Evolutionary conservation across 306 rosid species (phyloP).

Genomic region (Prunus mume): DNA sequence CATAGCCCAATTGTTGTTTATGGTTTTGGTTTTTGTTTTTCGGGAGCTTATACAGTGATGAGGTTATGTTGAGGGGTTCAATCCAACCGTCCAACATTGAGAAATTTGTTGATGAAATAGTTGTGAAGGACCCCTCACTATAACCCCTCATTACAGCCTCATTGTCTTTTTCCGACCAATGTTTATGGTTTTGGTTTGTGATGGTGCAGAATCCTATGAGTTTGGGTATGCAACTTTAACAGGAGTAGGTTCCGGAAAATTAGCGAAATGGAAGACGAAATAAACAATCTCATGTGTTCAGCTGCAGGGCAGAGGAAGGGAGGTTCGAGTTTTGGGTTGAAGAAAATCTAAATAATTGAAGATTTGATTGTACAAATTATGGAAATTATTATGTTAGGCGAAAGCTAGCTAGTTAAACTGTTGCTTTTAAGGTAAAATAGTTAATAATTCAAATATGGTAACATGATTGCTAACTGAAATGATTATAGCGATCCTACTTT

Average conservation of each 20-base stretch:
- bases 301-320: neutral
- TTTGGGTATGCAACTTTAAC: neutral
- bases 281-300: conserved; percentile 1
- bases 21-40: no score
- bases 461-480: no score
- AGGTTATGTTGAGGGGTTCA: no score
- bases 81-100: no score
- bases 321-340: neutral
- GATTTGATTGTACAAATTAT: neutral
- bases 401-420: neutral
- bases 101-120: no score
- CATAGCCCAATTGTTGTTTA: no score
- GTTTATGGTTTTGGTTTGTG: neutral
- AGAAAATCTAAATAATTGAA: neutral
- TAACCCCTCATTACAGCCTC: no score
- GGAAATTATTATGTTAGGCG: neutral
- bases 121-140: no score
- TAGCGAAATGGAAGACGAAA: neutral
- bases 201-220: conserved; percentile 23
- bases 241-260: neutral
- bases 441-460: neutral
- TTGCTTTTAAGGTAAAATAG: neutral
- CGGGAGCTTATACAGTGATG: no score
- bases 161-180: no score
- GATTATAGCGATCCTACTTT: no score